These are phyloP conservation scores for Colletotrichum chlorophyti DNA, from an alignment of 2,329 filamentous ascomycete genomes.

Conservation along the genomic window DNA sequence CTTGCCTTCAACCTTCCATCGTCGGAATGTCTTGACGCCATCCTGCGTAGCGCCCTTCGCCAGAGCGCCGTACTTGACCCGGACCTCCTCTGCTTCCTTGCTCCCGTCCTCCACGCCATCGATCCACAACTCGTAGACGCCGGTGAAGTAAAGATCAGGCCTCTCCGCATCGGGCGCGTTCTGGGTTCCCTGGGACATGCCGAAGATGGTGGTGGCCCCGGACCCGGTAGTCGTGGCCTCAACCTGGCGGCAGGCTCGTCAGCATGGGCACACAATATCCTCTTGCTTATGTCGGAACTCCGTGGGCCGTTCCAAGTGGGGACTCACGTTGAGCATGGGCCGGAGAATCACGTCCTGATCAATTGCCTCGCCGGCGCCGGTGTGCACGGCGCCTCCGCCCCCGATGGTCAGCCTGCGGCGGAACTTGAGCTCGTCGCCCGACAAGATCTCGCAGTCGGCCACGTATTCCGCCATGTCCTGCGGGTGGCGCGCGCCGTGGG, in stretches of 20 bases:
- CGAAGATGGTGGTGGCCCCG: constrained; percentile 25
- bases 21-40: neutral
- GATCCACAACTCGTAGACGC: constrained; percentile 40
- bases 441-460: constrained; percentile 33
- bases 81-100: constrained; percentile 29
- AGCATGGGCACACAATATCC: constrained; percentile 27
- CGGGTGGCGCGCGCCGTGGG: constrained; percentile 36
- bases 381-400: neutral
- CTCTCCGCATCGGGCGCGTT: constrained; percentile 4
- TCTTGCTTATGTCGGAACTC: no score
- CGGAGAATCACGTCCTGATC: neutral
- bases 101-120: constrained; percentile 31
- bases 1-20: neutral
- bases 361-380: neutral
- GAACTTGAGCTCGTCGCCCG: constrained; percentile 36
- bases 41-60: neutral
- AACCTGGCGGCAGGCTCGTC: constrained; percentile 40
- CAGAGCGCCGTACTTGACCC: constrained; percentile 15
- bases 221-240: constrained; percentile 37
- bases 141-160: constrained; percentile 39
- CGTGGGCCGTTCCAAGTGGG: no score
- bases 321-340: neutral
- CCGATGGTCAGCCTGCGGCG: constrained; percentile 17
- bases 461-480: constrained; percentile 33
- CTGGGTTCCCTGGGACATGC: neutral